These are phyloP conservation scores for Beauveria australis DNA, from an alignment of 2,329 filamentous ascomycete genomes.

Conservation along the genomic window DNA sequence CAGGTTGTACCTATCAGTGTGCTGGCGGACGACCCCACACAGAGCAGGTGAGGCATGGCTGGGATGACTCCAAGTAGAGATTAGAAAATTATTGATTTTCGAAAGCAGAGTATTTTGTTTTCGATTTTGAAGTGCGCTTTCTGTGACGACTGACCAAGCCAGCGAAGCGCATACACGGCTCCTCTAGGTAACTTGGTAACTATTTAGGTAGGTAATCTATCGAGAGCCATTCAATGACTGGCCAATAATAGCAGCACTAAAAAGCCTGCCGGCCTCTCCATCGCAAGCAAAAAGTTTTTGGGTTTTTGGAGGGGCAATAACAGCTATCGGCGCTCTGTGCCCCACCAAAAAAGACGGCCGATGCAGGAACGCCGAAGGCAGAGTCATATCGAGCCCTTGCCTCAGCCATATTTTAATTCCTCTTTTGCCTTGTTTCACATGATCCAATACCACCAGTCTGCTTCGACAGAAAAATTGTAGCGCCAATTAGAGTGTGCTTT, in stretches of 20 bases:
- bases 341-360: conserved; percentile 18
- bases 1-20: neutral
- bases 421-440: neutral
- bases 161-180: neutral
- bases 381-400: conserved; percentile 1
- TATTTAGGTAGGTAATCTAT: neutral
- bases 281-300: neutral
- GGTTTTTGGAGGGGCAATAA: conserved; percentile 16
- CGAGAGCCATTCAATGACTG: neutral
- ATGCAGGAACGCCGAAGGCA: conserved; percentile 16
- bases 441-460: neutral
- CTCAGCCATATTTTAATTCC: neutral
- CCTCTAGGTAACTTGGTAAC: neutral
- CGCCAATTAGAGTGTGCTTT: neutral
- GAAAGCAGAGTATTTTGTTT: too few species aligned
- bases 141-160: neutral
- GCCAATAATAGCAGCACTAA: conserved; percentile 1
- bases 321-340: conserved; percentile 4
- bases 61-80: neutral
- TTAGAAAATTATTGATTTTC: too few species aligned
- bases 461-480: neutral
- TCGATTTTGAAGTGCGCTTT: neutral
- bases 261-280: neutral
- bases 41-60: neutral
- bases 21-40: too few species aligned